Percentiles rank a stretch among this genome's conserved stretches.
phyloP scores from a whole-genome alignment of 2,329 filamentous ascomycete genomes.

The Claviceps sp. region DNA sequence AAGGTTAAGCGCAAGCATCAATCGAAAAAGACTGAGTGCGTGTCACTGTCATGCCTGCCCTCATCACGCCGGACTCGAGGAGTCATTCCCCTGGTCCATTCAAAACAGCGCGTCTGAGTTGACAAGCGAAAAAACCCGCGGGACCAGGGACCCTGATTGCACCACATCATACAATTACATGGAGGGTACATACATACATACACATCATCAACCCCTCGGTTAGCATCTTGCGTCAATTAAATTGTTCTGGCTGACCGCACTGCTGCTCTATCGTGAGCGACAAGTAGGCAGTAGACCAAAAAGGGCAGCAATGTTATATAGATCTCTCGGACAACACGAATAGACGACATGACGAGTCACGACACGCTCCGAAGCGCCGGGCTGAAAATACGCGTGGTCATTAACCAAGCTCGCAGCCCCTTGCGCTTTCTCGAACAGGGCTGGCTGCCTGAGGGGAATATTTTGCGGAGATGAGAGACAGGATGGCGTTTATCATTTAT shows the following conservation, averaged over 20 bases:
- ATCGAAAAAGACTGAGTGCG: not conserved
- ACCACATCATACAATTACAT: too few species aligned
- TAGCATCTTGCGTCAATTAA: not conserved
- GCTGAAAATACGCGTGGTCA: not conserved
- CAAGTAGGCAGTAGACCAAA: not conserved
- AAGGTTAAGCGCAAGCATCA: not conserved
- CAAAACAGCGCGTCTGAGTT: not conserved
- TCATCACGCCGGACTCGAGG: not conserved
- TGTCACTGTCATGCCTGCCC: not conserved
- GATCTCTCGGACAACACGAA: too few species aligned
- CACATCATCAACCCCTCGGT: not conserved
- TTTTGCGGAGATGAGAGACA: slow-evolving; percentile 5
- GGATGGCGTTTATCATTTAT: not conserved
- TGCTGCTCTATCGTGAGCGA: not conserved
- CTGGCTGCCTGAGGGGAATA: not conserved
- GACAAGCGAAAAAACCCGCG: not conserved
- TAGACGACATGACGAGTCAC: too few species aligned
- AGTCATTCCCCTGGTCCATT: not conserved
- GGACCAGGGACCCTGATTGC: not conserved
- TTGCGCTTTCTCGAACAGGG: not conserved
- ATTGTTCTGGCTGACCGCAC: not conserved
- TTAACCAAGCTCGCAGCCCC: not conserved
- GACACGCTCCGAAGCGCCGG: not conserved
- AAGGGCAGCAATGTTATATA: too few species aligned
- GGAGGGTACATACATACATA: not conserved